Evolutionary conservation across 2,329 filamentous ascomycete species (phyloP).

Genomic region (Penicillium sp.): DNA sequence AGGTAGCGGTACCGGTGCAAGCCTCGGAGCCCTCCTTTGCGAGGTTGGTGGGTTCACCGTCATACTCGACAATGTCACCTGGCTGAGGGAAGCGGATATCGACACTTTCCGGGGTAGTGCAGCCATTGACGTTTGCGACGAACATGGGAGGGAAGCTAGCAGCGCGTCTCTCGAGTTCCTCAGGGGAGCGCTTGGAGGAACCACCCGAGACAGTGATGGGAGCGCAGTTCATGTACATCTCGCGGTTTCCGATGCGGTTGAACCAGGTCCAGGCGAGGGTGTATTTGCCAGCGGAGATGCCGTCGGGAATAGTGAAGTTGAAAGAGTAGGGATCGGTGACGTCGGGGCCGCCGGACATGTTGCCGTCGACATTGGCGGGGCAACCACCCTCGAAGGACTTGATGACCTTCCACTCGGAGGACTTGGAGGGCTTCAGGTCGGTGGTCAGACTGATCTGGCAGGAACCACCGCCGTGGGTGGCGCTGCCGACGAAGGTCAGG

Average conservation of each 20-base stretch:
- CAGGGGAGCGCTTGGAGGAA: conserved; percentile 44
- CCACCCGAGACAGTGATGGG: conserved; percentile 63
- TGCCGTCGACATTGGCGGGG: conserved; percentile 61
- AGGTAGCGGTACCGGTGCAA: conserved; percentile 33
- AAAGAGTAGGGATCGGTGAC: conserved; percentile 56
- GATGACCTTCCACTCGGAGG: conserved; percentile 81
- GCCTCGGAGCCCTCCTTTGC: conserved; percentile 28
- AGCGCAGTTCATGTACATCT: conserved; percentile 98
- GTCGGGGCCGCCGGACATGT: conserved; percentile 52
- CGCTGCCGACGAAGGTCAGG: conserved; percentile 67
- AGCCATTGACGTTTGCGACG: conserved; percentile 67
- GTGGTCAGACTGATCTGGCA: conserved; percentile 87
- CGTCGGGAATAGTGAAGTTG: conserved; percentile 67
- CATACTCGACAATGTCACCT: conserved; percentile 56
- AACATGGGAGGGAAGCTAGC: conserved; percentile 70
- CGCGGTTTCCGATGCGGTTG: conserved; percentile 86
- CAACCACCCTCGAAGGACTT: conserved; percentile 85
- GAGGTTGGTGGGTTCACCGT: conserved; percentile 43
- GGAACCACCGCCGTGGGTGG: conserved; percentile 85
- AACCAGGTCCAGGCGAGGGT: conserved; percentile 93
- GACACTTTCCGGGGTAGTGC: conserved; percentile 52
- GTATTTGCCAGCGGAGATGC: conserved; percentile 71
- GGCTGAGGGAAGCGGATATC: conserved; percentile 69
- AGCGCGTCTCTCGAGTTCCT: conserved; percentile 52
- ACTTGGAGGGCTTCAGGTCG: conserved; percentile 64